A percentile compares a stretch with the other conserved stretches of the same genome.
phyloP scores from a whole-genome alignment of 805 yeast genomes.

The Candida nitratophila region DNA sequence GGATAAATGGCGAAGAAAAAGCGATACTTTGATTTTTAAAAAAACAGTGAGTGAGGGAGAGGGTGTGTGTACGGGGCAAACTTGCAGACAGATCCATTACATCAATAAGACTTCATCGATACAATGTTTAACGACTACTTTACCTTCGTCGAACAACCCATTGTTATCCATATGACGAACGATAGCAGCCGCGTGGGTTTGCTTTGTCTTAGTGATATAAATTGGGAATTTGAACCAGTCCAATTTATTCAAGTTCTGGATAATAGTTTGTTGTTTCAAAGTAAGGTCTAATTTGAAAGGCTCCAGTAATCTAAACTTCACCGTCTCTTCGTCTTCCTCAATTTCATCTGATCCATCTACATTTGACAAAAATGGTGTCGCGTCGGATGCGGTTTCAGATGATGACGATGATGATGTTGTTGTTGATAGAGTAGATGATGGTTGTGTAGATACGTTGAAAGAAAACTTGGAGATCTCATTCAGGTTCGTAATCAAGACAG shows the following conservation, averaged over 20 bases:
- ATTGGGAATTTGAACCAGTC: slow-evolving; percentile 69
- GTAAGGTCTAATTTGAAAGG: slow-evolving; percentile 32
- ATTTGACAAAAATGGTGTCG: too few species aligned
- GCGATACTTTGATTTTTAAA: too few species aligned
- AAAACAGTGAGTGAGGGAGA: neutral
- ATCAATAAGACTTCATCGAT: neutral
- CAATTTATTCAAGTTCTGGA: slow-evolving; percentile 49
- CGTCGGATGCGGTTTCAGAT: neutral
- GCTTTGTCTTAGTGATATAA: slow-evolving; percentile 54
- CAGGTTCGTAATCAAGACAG: slow-evolving; percentile 4
- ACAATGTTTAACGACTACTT: slow-evolving; percentile 54
- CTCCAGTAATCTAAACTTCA: slow-evolving; percentile 4
- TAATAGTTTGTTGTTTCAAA: slow-evolving; percentile 41
- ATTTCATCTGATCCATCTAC: too few species aligned
- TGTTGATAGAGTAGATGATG: neutral
- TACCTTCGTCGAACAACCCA: slow-evolving; percentile 54
- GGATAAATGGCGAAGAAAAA: too few species aligned
- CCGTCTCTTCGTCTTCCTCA: slow-evolving; percentile 7
- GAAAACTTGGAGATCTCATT: slow-evolving; percentile 8
- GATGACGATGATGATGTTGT: neutral
- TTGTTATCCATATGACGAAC: slow-evolving; percentile 50
- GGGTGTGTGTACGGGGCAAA: neutral
- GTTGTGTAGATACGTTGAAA: neutral
- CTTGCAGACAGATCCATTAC: neutral
- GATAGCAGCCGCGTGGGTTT: slow-evolving; percentile 79